A percentile compares a stretch with the other conserved stretches of the same genome.
Evolutionary conservation across 1,284 basidiomycete genomes (phyloP).

Genomic region (Limonomyces culmigenus): DNA sequence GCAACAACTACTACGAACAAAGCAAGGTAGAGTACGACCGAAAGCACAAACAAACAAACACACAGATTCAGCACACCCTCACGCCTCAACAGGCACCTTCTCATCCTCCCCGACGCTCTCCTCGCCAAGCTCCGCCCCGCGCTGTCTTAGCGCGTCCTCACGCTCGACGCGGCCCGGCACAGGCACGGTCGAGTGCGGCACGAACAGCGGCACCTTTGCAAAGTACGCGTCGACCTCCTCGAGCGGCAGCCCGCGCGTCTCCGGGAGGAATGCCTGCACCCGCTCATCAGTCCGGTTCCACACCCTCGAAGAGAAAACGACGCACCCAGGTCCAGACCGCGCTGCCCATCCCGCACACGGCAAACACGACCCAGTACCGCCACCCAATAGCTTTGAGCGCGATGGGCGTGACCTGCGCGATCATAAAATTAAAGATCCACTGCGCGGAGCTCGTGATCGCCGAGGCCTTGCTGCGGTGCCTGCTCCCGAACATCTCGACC

Average conservation of each 20-base stretch:
- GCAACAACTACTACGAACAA: too few species aligned
- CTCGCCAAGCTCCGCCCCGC: constrained; percentile 8
- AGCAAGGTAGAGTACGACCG: too few species aligned
- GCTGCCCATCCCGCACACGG: constrained; percentile 43
- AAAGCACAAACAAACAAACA: too few species aligned
- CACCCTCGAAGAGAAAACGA: constrained; percentile 1
- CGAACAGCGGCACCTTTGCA: constrained; percentile 28
- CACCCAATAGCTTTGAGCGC: constrained; percentile 32
- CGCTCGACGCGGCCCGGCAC: constrained; percentile 20
- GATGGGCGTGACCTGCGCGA: constrained; percentile 29
- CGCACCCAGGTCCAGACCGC: constrained; percentile 36
- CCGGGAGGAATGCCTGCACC: constrained; percentile 11
- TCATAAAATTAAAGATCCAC: constrained; percentile 33
- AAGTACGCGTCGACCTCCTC: constrained; percentile 45
- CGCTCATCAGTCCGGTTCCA: not conserved
- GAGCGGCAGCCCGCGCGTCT: constrained; percentile 29
- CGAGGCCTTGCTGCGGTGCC: constrained; percentile 43
- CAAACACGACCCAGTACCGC: constrained; percentile 39
- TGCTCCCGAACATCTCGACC: constrained; percentile 32
- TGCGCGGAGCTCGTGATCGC: constrained; percentile 35
- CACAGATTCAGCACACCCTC: too few species aligned
- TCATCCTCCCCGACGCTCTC: too few species aligned
- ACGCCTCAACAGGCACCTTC: too few species aligned
- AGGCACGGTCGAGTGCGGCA: constrained; percentile 23
- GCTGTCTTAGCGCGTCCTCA: constrained; percentile 29